These are phyloP conservation scores for Apophysomyces trapeziformis DNA, from an alignment of 371 early-diverging fungal species.

Conservation along the genomic window DNA sequence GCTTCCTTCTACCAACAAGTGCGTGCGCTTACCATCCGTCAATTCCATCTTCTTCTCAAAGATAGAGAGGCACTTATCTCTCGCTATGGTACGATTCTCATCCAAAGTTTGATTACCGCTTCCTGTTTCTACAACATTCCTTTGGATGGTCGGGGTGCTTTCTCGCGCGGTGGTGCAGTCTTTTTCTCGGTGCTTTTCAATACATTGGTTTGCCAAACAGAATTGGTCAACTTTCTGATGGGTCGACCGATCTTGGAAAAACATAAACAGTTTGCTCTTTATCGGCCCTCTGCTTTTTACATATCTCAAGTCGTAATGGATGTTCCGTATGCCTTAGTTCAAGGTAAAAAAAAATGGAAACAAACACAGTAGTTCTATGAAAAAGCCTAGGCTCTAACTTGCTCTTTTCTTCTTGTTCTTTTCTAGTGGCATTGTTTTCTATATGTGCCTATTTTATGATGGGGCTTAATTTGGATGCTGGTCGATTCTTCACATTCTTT, in stretches of 20 bases:
- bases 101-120: conserved; percentile 69
- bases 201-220: conserved; percentile 52
- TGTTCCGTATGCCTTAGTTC: conserved; percentile 35
- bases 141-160: conserved; percentile 54
- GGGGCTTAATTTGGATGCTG: conserved; percentile 44
- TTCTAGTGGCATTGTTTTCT: conserved; percentile 46
- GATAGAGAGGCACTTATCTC: conserved; percentile 56
- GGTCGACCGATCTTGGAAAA: conserved; percentile 67
- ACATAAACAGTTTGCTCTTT: conserved; percentile 66
- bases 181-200: conserved; percentile 61
- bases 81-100: conserved; percentile 55
- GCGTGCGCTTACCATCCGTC: conserved; percentile 57
- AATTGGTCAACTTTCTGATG: conserved; percentile 49
- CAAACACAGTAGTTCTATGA: background rate
- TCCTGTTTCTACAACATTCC: conserved; percentile 67
- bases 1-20: conserved; percentile 66
- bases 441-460: conserved; percentile 50
- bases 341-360: conserved; percentile 32
- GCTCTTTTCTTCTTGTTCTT: conserved; percentile 48
- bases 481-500: conserved; percentile 47
- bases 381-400: conserved; percentile 38
- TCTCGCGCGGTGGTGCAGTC: conserved; percentile 73
- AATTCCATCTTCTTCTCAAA: conserved; percentile 57
- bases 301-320: conserved; percentile 55
- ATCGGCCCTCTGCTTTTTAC: conserved; percentile 65